Conservation (phyloP, 208 protist species). For the Crithidia acanthocephali region DNA sequence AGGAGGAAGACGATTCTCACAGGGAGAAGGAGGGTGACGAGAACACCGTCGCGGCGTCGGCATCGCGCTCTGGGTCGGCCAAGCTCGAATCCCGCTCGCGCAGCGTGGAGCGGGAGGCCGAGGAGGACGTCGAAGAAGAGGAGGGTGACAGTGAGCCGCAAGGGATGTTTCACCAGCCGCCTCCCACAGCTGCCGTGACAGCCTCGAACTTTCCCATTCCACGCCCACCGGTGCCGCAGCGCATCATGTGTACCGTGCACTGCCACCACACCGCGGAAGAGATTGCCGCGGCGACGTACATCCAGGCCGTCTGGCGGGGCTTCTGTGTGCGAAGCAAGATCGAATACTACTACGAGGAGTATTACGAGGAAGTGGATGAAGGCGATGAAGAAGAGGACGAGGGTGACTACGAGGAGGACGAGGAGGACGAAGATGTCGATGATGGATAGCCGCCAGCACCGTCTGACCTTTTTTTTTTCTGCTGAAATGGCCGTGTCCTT, state of each 20-base stretch:
- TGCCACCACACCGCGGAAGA: constrained; percentile 22
- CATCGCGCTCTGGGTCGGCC: neutral
- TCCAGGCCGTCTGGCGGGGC: constrained; percentile 67
- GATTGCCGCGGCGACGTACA: constrained; percentile 35
- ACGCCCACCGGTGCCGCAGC: constrained; percentile 1
- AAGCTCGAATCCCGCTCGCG: neutral
- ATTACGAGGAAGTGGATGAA: constrained; percentile 36
- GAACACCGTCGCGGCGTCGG: no score
- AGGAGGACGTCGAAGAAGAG: neutral
- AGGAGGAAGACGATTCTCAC: no score
- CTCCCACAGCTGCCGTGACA: neutral
- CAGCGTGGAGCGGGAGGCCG: neutral
- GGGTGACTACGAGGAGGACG: neutral
- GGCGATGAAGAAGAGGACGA: constrained; percentile 26
- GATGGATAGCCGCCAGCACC: no score
- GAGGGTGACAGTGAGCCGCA: neutral
- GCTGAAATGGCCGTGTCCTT: no score
- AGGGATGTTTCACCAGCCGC: neutral
- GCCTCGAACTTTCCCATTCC: constrained; percentile 4
- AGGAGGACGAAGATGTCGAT: neutral
- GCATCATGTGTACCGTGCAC: neutral
- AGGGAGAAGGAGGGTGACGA: no score
- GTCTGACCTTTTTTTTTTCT: no score
- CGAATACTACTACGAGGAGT: constrained; percentile 72
- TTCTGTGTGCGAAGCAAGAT: constrained; percentile 42